phyloP scores from a whole-genome alignment of 2,329 filamentous ascomycete genomes.

The Lachnellula cervina region DNA sequence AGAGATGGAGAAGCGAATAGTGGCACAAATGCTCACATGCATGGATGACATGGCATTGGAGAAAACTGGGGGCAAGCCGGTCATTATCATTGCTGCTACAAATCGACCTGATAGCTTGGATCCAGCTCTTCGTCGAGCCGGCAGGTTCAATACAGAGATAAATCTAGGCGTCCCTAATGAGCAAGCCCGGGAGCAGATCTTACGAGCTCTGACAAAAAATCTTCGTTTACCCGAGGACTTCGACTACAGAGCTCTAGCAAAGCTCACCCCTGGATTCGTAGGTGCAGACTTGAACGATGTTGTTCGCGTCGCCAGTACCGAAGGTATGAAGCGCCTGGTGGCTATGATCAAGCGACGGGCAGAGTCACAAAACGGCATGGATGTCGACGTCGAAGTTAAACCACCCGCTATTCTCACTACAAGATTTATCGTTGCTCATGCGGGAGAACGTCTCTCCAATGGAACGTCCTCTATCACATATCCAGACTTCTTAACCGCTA shows the following conservation, averaged over 20 bases:
- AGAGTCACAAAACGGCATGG: constrained; percentile 24
- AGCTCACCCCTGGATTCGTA: constrained; percentile 86
- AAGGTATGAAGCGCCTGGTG: constrained; percentile 35
- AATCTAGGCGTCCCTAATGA: constrained; percentile 86
- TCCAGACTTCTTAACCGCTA: constrained; percentile 66
- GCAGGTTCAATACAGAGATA: constrained; percentile 76
- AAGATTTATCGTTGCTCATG: constrained; percentile 49
- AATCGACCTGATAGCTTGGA: constrained; percentile 85
- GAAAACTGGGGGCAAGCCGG: constrained; percentile 68
- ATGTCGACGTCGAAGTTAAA: constrained; percentile 25
- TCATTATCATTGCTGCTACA: constrained; percentile 87
- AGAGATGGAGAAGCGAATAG: constrained; percentile 86
- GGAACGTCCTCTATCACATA: constrained; percentile 56
- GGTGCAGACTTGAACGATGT: constrained; percentile 77
- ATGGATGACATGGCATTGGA: constrained; percentile 77
- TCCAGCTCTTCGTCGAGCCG: constrained; percentile 67
- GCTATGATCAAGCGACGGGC: constrained; percentile 28
- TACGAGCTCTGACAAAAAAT: constrained; percentile 66
- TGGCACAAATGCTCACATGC: constrained; percentile 75
- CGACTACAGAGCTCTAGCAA: constrained; percentile 69
- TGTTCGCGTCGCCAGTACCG: constrained; percentile 37
- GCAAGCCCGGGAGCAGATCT: constrained; percentile 68
- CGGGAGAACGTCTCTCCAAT: constrained; percentile 46
- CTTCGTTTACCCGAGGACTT: constrained; percentile 63
- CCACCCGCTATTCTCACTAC: constrained; percentile 35